Conservation (phyloP, 2,329 filamentous ascomycete genomes). For the Pezicula radicicola region DNA sequence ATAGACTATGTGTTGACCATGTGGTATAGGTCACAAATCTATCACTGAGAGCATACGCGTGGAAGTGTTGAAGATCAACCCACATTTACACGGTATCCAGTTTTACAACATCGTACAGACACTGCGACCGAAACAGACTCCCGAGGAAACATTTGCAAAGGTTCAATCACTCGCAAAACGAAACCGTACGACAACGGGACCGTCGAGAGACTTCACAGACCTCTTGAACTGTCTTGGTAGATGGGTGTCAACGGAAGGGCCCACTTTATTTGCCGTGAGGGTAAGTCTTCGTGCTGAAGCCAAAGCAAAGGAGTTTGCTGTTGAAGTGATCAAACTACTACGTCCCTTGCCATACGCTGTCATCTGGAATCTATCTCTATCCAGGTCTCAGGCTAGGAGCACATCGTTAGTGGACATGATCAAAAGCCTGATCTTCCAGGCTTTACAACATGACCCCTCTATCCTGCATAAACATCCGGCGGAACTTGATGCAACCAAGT, state of each 20-base stretch:
- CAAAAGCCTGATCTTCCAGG: too few relatives aligned
- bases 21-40: constrained; percentile 6
- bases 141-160: too few relatives aligned
- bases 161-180: neutral
- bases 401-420: too few relatives aligned
- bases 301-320: constrained; percentile 1
- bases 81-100: too few relatives aligned
- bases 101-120: too few relatives aligned
- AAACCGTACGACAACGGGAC: neutral
- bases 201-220: too few relatives aligned
- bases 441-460: too few relatives aligned
- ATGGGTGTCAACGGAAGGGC: constrained; percentile 3
- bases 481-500: too few relatives aligned
- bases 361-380: constrained; percentile 4
- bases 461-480: too few relatives aligned
- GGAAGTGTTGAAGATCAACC: too few relatives aligned
- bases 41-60: constrained; percentile 4
- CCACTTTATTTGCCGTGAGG: constrained; percentile 3
- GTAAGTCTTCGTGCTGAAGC: neutral
- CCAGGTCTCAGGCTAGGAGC: too few relatives aligned
- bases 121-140: too few relatives aligned
- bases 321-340: constrained; percentile 1
- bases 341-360: neutral
- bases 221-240: neutral
- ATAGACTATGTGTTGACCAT: constrained; percentile 3